These are phyloP conservation scores for Amanita pallidorosea DNA, from an alignment of 768 basidiomycete genomes.

Conservation along the genomic window DNA sequence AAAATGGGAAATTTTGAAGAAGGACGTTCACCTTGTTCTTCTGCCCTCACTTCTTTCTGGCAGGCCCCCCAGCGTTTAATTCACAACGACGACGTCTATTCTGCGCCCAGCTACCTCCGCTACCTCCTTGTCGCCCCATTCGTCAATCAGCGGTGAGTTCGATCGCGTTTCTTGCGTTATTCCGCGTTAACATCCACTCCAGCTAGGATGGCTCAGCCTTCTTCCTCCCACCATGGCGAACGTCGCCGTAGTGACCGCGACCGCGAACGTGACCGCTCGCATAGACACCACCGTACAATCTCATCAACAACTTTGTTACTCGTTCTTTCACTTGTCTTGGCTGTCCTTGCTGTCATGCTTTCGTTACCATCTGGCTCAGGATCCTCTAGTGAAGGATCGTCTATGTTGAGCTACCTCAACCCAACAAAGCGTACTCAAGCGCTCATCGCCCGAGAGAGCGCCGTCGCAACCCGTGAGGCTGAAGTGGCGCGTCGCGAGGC, in stretches of 20 bases:
- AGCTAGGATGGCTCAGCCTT: slow-evolving; percentile 85
- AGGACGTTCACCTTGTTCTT: slow-evolving; percentile 16
- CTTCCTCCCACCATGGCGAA: slow-evolving; percentile 70
- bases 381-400: slow-evolving; percentile 25
- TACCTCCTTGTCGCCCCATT: slow-evolving; percentile 70
- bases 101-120: slow-evolving; percentile 41
- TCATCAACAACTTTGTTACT: slow-evolving; percentile 85
- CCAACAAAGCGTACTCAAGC: slow-evolving; percentile 80
- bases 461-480: slow-evolving; percentile 74
- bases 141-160: slow-evolving; percentile 37
- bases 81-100: slow-evolving; percentile 50
- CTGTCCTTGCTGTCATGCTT: slow-evolving; percentile 86
- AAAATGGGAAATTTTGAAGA: slow-evolving; percentile 24
- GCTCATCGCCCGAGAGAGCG: slow-evolving; percentile 68
- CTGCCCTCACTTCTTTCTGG: slow-evolving; percentile 8
- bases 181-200: slow-evolving; percentile 15
- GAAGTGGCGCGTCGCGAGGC: slow-evolving; percentile 87
- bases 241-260: slow-evolving; percentile 40
- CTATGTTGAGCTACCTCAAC: slow-evolving; percentile 61
- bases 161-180: slow-evolving; percentile 4
- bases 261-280: slow-evolving; percentile 47
- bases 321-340: slow-evolving; percentile 75
- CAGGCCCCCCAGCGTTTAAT: slow-evolving; percentile 13
- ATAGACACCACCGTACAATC: slow-evolving; percentile 76
- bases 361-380: slow-evolving; percentile 59